Base-by-base conservation (phyloP, 2,329 filamentous ascomycete species). In the Aspergillus quadricinctus region DNA sequence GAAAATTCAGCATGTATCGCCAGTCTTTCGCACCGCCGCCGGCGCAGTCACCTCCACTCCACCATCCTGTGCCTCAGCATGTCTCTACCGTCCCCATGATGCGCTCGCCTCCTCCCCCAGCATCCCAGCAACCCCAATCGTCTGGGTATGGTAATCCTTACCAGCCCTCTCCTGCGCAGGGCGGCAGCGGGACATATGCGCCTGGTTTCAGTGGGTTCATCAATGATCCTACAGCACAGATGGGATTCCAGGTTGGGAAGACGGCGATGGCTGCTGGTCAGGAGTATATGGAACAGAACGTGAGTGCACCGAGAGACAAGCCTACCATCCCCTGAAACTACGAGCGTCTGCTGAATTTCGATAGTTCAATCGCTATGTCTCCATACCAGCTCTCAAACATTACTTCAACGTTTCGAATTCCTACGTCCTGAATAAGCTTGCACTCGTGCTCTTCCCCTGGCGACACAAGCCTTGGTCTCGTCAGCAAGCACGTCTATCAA, bases 381-480 rank as follows among this genome's bases (percentile, higher is more conserved):
- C 92, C 69, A 89, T 97, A 66, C 88, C 89, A 14, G 90, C 91
- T 19, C 83, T 99, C 48, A 99, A 99, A 77, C 94, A 97, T 78
- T 99, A 97, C 82, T 99, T 99, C 80, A 97, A 97, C 77, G 94
- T 99, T 62, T 95, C 92, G 64, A 99, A 99, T 81, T 89, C 85
- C 57, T 99, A 99, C 76, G 94, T 99, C 71, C 81, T 95, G 71
- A 91, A 88, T 77, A 99, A 99, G 77, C 83, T 99, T 57, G 86
- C 88, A 71, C 85, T 99, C 57, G 93, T 99, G 57, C 86, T 99
- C 59, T 96, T 97, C 75, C 94, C 94, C 53, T 99, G 94, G 93
- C 84, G 93, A 66, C 95, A 99, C 76, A 92, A 92, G 78, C 93
- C 93, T 5, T 99, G 94, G 94, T 95, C 91, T 58, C 88, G 95